Conservation (phyloP, 176 grass and related monocot species). For the Thalia dealbata region DNA sequence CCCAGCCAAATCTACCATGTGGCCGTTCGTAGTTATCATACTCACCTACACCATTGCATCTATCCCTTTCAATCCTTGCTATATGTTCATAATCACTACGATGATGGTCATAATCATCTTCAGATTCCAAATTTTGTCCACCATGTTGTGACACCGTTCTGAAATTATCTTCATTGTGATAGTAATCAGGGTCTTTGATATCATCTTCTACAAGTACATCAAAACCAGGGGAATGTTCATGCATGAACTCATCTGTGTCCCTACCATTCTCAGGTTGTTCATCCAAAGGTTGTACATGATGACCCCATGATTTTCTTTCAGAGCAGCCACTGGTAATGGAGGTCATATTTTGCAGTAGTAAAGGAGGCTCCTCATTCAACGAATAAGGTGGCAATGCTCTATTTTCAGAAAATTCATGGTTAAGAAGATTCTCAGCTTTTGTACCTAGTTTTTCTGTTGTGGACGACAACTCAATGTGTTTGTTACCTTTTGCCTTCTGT, state of each 20-base stretch:
- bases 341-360: slow-evolving; percentile 31
- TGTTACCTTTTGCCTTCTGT: slow-evolving; percentile 19
- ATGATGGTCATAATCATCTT: slow-evolving; percentile 67
- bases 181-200: slow-evolving; percentile 49
- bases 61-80: slow-evolving; percentile 45
- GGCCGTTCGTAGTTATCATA: slow-evolving; percentile 25
- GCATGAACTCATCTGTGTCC: slow-evolving; percentile 58
- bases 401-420: background rate
- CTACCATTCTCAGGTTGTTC: slow-evolving; percentile 55
- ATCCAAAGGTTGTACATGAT: slow-evolving; percentile 28
- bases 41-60: slow-evolving; percentile 38
- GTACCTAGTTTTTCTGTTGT: background rate
- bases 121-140: slow-evolving; percentile 37
- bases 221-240: slow-evolving; percentile 85
- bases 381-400: background rate
- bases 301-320: slow-evolving; percentile 34
- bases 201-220: slow-evolving; percentile 90
- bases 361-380: slow-evolving; percentile 39
- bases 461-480: background rate
- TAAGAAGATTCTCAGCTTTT: background rate
- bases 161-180: slow-evolving; percentile 52
- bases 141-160: slow-evolving; percentile 25
- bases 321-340: slow-evolving; percentile 27
- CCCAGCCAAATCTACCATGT: slow-evolving; percentile 51
- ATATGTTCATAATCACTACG: slow-evolving; percentile 40